These are phyloP conservation scores for Alternaria atra DNA, from an alignment of 2,329 filamentous ascomycete genomes.

Conservation along the genomic window DNA sequence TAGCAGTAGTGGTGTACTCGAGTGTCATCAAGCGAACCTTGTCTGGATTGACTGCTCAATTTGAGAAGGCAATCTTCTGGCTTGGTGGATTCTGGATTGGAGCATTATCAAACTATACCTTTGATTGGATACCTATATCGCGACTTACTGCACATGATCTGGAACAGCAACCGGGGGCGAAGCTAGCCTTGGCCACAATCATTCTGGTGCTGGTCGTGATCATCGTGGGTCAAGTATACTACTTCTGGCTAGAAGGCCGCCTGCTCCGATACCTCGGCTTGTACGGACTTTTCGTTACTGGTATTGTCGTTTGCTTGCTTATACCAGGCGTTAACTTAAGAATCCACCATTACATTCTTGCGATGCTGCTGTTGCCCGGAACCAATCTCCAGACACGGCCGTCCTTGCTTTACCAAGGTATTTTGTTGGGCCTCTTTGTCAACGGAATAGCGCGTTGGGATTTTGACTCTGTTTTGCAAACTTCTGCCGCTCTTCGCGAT, in stretches of 20 bases:
- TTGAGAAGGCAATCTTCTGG: constrained; percentile 91
- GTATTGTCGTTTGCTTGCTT: constrained; percentile 73
- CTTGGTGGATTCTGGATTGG: constrained; percentile 90
- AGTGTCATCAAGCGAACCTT: constrained; percentile 81
- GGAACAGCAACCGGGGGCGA: constrained; percentile 85
- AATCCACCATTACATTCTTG: constrained; percentile 74
- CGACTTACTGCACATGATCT: constrained; percentile 89
- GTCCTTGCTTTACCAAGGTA: constrained; percentile 47
- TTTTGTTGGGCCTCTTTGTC: constrained; percentile 48
- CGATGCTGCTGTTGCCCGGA: constrained; percentile 46
- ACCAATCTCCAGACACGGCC: constrained; percentile 48
- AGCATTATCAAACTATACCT: constrained; percentile 90
- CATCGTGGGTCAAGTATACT: constrained; percentile 79
- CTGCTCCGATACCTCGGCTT: constrained; percentile 79
- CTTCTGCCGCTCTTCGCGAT: constrained; percentile 72
- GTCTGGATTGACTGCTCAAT: constrained; percentile 75
- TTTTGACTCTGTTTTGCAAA: constrained; percentile 75
- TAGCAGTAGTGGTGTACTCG: constrained; percentile 83
- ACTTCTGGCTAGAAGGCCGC: constrained; percentile 83
- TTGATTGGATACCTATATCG: constrained; percentile 90
- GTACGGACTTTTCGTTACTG: constrained; percentile 72
- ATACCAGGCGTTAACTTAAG: constrained; percentile 81
- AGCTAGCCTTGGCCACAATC: constrained; percentile 79
- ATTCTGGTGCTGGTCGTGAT: constrained; percentile 74
- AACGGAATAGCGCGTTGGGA: constrained; percentile 51